Evolutionary conservation across 768 basidiomycete genomes (phyloP), one percentile per base, ranked within the genome.

Genomic region (Cubamyces lactineus): DNA sequence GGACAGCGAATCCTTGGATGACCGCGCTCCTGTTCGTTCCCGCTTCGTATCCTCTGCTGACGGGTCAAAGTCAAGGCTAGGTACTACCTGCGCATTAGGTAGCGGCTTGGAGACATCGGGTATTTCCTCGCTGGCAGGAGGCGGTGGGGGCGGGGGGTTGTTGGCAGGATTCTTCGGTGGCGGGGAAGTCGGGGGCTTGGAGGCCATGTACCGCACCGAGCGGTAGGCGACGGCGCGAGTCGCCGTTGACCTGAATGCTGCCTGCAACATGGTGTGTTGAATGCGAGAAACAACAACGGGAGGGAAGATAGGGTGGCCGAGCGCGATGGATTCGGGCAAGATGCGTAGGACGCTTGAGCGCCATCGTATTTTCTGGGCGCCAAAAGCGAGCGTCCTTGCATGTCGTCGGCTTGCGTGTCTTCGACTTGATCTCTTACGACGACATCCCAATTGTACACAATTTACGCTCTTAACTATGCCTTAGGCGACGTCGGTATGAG

Each of bases 1-100:
- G 17, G 90, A 90, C 55, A 94, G 80, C 15, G 87, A 85, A 53
- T 89, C 87, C 67, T 88, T 91, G 16, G 90, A 88, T 2, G 91
- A 92, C 71, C 78, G 81, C 53, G 92, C 92, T 15, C 92, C 91
- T 0, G 91, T 93, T 53, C 86, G 79, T 61, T 83, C 79, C 38
- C 72, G 71, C 57, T 75, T 72, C 46, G 75, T 73, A 49, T 78
- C 73, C 16, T 77, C 76, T 65, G 82, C 82, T 16, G 79, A 76
- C 5, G 67, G 67, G 34, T 62, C 56, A 50, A 68, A 68, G 42
- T 68, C 67, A 7, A 68, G 54, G 24, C 67, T 68, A 6, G 64
- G 64, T 6, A 66, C 56, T 15, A 59, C 41, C 47, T 60, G 63
- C 6, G 62, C 56, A 38, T 47, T 57, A 3, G 39, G 42, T 11